A percentile compares a stretch with the other conserved stretches of the same genome.
phyloP scores from a whole-genome alignment of 108 stramenopile genomes.

The Stephanodiscus minutulus region DNA sequence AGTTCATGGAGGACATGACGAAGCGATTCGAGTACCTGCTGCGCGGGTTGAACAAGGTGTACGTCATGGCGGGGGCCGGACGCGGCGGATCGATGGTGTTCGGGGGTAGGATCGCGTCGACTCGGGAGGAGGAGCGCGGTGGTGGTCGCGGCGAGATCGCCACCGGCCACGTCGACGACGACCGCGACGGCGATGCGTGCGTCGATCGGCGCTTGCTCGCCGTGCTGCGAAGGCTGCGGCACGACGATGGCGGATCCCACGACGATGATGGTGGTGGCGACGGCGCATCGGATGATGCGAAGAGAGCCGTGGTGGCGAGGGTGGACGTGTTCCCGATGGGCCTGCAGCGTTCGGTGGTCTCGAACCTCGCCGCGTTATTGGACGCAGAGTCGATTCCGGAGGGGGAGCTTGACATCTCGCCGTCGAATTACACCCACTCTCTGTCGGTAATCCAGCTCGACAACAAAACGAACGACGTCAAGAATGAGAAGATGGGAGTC shows the following conservation, averaged over 20 bases:
- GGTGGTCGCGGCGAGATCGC: not conserved
- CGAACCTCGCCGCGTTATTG: constrained; percentile 7
- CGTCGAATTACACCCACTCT: constrained; percentile 27
- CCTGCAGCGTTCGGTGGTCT: constrained; percentile 10
- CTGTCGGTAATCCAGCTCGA: constrained; percentile 30
- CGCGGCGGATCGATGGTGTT: too few species aligned
- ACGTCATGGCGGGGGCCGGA: constrained; percentile 5
- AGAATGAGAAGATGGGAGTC: not conserved
- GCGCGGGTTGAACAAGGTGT: constrained; percentile 27
- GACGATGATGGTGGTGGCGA: not conserved
- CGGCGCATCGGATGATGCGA: not conserved
- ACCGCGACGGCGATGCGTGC: not conserved
- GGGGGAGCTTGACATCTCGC: constrained; percentile 29
- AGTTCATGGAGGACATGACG: constrained; percentile 19
- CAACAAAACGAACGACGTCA: not conserved
- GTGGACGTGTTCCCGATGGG: constrained; percentile 35
- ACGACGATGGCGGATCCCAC: not conserved
- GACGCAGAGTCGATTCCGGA: constrained; percentile 22
- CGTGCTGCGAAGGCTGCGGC: not conserved
- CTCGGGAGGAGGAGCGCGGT: not conserved
- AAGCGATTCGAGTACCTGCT: constrained; percentile 19
- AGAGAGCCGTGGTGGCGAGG: not conserved
- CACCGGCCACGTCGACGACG: not conserved
- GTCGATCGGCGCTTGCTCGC: not conserved
- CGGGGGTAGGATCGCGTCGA: too few species aligned